A percentile compares a stretch with the other conserved stretches of the same genome.
phyloP scores from a whole-genome alignment of 2,329 filamentous ascomycete species.

The Colletotrichum sansevieriae region DNA sequence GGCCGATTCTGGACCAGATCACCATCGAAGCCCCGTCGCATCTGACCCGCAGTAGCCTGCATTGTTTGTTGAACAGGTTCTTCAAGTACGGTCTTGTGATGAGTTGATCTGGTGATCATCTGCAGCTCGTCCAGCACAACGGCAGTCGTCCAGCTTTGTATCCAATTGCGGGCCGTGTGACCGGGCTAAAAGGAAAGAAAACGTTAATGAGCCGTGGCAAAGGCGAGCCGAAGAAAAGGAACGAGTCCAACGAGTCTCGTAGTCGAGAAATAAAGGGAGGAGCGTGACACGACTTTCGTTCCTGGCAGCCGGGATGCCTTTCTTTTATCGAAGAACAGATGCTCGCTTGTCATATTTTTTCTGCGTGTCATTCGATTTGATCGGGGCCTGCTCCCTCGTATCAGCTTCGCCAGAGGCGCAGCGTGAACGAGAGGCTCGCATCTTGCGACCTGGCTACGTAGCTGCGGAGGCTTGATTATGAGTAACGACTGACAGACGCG shows the following conservation, averaged over 20 bases:
- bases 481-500: background rate
- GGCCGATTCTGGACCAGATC: conserved; percentile 14
- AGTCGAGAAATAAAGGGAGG: background rate
- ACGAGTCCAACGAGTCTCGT: background rate
- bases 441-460: background rate
- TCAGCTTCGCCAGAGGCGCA: background rate
- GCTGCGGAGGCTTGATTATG: background rate
- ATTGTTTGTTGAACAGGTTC: background rate
- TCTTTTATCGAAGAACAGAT: conserved; percentile 1
- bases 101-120: background rate
- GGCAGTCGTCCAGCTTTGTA: background rate
- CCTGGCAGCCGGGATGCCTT: background rate
- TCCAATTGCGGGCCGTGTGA: background rate
- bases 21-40: background rate
- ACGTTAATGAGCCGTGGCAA: background rate
- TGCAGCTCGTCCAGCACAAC: background rate
- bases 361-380: conserved; percentile 9
- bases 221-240: background rate
- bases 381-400: background rate
- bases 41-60: background rate
- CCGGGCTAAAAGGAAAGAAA: background rate
- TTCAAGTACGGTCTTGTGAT: background rate
- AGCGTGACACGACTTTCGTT: background rate
- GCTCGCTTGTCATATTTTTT: background rate
- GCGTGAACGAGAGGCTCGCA: background rate